Percentiles rank a stretch among this genome's conserved stretches.
These are phyloP conservation scores for Urochloa ruziziensis DNA, from an alignment of 176 grass and related monocot species.

Conservation along the genomic window DNA sequence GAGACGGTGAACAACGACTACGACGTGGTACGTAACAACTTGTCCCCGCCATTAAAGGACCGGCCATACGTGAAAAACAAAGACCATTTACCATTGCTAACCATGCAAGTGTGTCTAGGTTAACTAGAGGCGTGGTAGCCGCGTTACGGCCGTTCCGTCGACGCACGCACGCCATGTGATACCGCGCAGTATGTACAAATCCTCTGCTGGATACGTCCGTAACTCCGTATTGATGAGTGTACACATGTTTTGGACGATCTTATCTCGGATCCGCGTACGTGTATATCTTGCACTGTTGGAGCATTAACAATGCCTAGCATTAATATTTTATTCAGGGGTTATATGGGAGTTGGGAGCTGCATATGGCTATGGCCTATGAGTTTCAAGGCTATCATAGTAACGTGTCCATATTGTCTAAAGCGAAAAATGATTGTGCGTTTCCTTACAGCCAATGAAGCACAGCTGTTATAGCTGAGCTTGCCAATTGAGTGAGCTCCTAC, in stretches of 20 bases:
- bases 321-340: background rate
- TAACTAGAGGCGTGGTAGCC: background rate
- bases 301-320: background rate
- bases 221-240: background rate
- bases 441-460: background rate
- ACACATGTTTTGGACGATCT: background rate
- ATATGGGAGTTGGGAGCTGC: background rate
- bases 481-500: background rate
- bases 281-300: conserved; percentile 8
- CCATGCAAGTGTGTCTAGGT: background rate
- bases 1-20: too few relatives aligned
- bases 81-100: too few relatives aligned
- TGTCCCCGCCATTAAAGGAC: too few relatives aligned
- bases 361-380: background rate
- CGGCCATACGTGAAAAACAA: too few relatives aligned
- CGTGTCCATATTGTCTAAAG: conserved; percentile 45
- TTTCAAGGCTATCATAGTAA: too few relatives aligned
- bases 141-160: conserved; percentile 27
- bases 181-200: background rate
- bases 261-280: background rate
- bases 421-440: conserved; percentile 1
- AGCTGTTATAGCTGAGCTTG: background rate
- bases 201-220: conserved; percentile 8
- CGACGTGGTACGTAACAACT: too few relatives aligned
- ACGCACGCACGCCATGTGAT: conserved; percentile 1